A percentile compares a stretch with the other conserved stretches of the same genome.
Conservation (phyloP, 2,329 filamentous ascomycete species). For the Xylaria sp. region DNA sequence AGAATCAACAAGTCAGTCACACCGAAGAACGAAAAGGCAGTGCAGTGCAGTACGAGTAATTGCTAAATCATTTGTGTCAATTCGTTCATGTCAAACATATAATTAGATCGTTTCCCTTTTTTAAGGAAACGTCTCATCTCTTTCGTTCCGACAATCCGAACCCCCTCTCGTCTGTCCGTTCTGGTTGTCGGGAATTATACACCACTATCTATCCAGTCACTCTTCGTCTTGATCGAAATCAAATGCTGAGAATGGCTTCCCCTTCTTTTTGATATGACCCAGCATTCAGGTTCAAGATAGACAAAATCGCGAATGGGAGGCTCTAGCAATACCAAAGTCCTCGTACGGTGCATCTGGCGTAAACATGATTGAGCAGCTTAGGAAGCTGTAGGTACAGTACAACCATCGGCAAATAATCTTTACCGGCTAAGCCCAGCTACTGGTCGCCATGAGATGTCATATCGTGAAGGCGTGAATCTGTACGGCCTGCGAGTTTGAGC, state of each 20-base stretch:
- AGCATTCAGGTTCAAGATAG: neutral
- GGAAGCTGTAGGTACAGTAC: neutral
- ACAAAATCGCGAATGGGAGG: neutral
- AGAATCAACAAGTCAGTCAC: too few species aligned
- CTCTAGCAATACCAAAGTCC: neutral
- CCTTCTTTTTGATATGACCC: neutral
- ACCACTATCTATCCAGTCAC: constrained; percentile 1
- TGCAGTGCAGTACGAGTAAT: too few species aligned
- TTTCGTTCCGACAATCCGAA: constrained; percentile 1
- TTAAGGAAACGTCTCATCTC: constrained; percentile 11
- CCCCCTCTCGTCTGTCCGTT: neutral
- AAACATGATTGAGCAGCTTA: neutral
- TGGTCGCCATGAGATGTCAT: neutral
- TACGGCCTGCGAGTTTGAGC: neutral
- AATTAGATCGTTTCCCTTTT: constrained; percentile 11
- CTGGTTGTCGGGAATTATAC: neutral
- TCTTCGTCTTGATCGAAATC: neutral
- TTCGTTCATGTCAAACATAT: constrained; percentile 15
- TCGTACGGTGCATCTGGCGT: neutral
- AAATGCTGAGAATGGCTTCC: neutral
- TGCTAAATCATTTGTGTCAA: constrained; percentile 10
- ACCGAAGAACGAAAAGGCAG: too few species aligned
- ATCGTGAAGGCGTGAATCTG: neutral
- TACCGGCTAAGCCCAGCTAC: neutral
- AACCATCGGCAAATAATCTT: neutral